Evolutionary conservation across 2,329 filamentous ascomycete species (phyloP).

Genomic region (Botryotinia narcissicola): DNA sequence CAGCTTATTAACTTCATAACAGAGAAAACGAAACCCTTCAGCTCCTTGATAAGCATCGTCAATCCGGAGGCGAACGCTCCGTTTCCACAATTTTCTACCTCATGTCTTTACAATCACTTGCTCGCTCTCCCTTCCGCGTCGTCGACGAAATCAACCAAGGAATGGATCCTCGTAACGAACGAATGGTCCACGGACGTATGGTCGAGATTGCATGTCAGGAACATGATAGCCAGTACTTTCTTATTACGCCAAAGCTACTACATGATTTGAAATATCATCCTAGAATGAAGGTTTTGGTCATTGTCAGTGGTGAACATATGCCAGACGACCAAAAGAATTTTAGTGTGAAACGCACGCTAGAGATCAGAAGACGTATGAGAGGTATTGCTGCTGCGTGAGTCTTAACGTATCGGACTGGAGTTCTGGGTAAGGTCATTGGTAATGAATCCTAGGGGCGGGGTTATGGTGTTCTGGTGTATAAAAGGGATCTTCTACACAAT

Average conservation of each 20-base stretch:
- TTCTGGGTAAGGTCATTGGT: background rate
- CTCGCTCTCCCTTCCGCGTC: slow-evolving; percentile 92
- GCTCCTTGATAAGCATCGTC: slow-evolving; percentile 83
- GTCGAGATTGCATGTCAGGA: slow-evolving; percentile 93
- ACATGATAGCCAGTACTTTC: slow-evolving; percentile 82
- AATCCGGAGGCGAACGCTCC: slow-evolving; percentile 93
- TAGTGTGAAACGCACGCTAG: slow-evolving; percentile 36
- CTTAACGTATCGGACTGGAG: background rate
- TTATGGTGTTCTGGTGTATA: background rate
- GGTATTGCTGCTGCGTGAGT: slow-evolving; percentile 16
- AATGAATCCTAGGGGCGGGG: background rate
- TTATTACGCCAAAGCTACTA: slow-evolving; percentile 95
- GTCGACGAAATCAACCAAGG: slow-evolving; percentile 99
- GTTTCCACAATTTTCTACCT: slow-evolving; percentile 99
- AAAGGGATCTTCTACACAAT: background rate
- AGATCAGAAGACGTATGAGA: slow-evolving; percentile 32
- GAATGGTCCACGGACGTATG: slow-evolving; percentile 97
- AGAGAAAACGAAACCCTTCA: slow-evolving; percentile 80
- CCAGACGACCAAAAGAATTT: slow-evolving; percentile 45
- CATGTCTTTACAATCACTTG: slow-evolving; percentile 93
- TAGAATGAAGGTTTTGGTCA: slow-evolving; percentile 91
- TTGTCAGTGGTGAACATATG: slow-evolving; percentile 81
- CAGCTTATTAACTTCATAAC: slow-evolving; percentile 25
- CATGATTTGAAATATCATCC: slow-evolving; percentile 80
- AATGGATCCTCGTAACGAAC: slow-evolving; percentile 98